Evolutionary conservation across 2,329 filamentous ascomycete species (phyloP).

Genomic region (Cercospora brassicicola): DNA sequence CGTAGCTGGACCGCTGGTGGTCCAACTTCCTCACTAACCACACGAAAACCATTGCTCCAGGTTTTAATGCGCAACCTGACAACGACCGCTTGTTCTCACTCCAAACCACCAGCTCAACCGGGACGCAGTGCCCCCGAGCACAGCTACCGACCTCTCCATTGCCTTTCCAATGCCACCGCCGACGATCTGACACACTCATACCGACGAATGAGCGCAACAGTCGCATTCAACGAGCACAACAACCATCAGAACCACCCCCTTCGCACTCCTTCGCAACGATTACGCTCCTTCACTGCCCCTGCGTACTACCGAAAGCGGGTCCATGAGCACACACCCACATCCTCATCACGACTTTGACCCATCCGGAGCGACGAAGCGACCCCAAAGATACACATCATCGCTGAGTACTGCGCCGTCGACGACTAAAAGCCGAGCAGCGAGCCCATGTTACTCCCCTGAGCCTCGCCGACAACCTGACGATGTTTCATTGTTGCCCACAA

Average conservation of each 20-base stretch:
- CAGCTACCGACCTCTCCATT: neutral
- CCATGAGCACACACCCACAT: neutral
- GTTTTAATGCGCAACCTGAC: neutral
- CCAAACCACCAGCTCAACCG: neutral
- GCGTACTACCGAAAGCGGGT: neutral
- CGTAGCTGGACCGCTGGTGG: neutral
- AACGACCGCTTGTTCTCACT: neutral
- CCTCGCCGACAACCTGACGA: neutral
- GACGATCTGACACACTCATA: neutral
- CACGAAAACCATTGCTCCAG: neutral
- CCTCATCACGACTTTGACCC: neutral
- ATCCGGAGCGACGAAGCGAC: neutral
- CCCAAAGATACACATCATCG: neutral
- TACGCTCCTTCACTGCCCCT: neutral
- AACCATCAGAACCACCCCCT: neutral
- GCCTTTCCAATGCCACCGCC: neutral
- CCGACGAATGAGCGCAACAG: neutral
- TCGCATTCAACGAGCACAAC: neutral
- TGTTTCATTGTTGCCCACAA: neutral
- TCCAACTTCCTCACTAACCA: neutral
- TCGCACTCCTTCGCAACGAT: neutral
- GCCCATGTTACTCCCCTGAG: neutral
- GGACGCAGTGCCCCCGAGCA: neutral
- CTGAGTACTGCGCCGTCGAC: neutral
- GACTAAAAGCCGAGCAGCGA: neutral